Percentiles rank a stretch among this genome's conserved stretches.
Evolutionary conservation across 768 basidiomycete genomes (phyloP).

Genomic region (Pluteus cervinus): DNA sequence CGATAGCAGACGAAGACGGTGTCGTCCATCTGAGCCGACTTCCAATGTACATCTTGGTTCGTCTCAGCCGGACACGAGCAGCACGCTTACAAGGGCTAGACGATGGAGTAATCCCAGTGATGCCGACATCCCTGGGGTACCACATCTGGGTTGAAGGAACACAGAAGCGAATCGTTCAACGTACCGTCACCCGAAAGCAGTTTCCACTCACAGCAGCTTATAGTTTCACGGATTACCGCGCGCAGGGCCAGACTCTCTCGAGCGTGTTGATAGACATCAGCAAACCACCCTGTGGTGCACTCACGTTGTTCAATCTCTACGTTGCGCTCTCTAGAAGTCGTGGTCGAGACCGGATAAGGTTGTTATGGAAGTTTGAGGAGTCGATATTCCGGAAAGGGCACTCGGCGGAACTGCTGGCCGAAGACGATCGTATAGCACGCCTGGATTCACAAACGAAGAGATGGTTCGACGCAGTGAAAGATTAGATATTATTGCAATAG

Average conservation of each 20-base stretch:
- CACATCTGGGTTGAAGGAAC: slow-evolving; percentile 10
- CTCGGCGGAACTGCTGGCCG: too few species aligned
- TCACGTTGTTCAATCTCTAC: slow-evolving; percentile 33
- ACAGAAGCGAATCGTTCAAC: too few species aligned
- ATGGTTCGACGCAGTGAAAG: too few species aligned
- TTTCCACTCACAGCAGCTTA: slow-evolving; percentile 30
- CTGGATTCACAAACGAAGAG: too few species aligned
- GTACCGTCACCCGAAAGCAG: slow-evolving; percentile 10
- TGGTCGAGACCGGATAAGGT: too few species aligned
- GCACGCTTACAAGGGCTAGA: slow-evolving; percentile 20
- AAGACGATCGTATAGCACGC: too few species aligned
- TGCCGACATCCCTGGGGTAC: slow-evolving; percentile 15
- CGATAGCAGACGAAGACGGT: slow-evolving; percentile 1
- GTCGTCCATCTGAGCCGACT: slow-evolving; percentile 19
- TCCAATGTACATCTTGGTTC: slow-evolving; percentile 25
- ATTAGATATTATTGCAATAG: too few species aligned
- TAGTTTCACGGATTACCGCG: slow-evolving; percentile 34
- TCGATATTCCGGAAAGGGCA: too few species aligned
- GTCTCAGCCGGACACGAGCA: slow-evolving; percentile 20
- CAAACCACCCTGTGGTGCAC: slow-evolving; percentile 21
- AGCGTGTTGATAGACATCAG: slow-evolving; percentile 31
- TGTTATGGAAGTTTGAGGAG: too few species aligned
- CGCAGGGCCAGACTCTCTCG: slow-evolving; percentile 36
- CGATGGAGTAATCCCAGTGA: slow-evolving; percentile 23
- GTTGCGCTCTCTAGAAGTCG: slow-evolving; percentile 31